phyloP scores from a whole-genome alignment of 352 stramenopile genomes.

The Phytophthora sansomeana region DNA sequence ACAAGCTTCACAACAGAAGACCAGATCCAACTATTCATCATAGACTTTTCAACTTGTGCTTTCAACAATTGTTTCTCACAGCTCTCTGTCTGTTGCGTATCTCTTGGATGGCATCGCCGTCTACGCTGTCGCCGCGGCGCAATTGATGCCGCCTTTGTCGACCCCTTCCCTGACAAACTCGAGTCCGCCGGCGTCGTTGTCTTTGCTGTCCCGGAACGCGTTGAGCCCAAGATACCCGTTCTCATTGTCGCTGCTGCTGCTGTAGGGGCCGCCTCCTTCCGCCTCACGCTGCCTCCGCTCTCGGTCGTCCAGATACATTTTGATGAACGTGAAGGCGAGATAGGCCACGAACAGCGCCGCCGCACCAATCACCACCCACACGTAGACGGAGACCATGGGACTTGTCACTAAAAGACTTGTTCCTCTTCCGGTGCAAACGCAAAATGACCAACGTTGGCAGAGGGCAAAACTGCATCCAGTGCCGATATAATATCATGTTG shows the following conservation, averaged over 20 bases:
- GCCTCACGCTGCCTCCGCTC: constrained; percentile 22
- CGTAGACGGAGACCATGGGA: constrained; percentile 35
- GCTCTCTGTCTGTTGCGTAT: neutral
- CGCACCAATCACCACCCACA: constrained; percentile 19
- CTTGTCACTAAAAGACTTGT: neutral
- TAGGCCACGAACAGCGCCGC: constrained; percentile 22
- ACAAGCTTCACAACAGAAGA: neutral
- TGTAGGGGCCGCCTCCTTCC: constrained; percentile 24
- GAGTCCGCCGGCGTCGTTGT: constrained; percentile 36
- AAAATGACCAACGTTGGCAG: constrained; percentile 13
- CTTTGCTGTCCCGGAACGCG: constrained; percentile 29
- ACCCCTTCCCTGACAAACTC: constrained; percentile 16
- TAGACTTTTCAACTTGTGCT: constrained; percentile 15
- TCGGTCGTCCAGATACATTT: constrained; percentile 35
- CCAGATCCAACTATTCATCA: neutral
- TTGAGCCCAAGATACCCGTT: constrained; percentile 27
- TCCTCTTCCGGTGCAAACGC: neutral
- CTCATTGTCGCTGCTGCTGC: constrained; percentile 40
- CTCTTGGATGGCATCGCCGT: neutral
- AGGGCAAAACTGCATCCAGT: neutral
- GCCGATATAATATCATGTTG: neutral
- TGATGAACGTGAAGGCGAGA: constrained; percentile 25
- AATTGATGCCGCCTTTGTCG: constrained; percentile 29
- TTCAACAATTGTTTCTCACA: neutral
- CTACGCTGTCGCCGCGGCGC: constrained; percentile 9